Evolutionary conservation across 2,329 filamentous ascomycete genomes (phyloP).

Genomic region (Rhynchosporium graminicola): DNA sequence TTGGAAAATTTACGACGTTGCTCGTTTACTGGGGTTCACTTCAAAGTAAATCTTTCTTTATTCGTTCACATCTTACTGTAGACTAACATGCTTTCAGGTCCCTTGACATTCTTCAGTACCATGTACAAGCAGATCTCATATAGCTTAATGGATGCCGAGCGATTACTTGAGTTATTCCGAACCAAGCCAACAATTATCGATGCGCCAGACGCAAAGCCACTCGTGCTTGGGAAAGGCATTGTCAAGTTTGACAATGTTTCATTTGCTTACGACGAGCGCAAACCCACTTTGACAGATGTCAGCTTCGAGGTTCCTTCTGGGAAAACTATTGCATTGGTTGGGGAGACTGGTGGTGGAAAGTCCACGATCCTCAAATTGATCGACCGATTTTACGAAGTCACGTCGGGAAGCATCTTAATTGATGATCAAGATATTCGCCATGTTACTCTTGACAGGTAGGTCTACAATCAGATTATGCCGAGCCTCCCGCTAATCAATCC

Average conservation of each 20-base stretch:
- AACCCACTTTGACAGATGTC: conserved; percentile 41
- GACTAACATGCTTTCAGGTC: conserved; percentile 35
- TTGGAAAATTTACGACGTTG: conserved; percentile 65
- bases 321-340: conserved; percentile 49
- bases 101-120: conserved; percentile 43
- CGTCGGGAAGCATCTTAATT: conserved; percentile 43
- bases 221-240: conserved; percentile 46
- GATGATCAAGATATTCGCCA: conserved; percentile 43
- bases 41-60: conserved; percentile 39
- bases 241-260: conserved; percentile 41
- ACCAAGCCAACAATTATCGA: conserved; percentile 58
- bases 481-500: conserved; percentile 20
- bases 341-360: conserved; percentile 48
- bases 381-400: conserved; percentile 49
- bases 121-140: conserved; percentile 52
- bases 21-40: conserved; percentile 63
- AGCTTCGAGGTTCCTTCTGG: conserved; percentile 41
- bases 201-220: conserved; percentile 45
- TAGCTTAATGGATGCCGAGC: conserved; percentile 65
- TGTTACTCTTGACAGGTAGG: conserved; percentile 49
- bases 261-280: conserved; percentile 43
- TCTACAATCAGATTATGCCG: conserved; percentile 48
- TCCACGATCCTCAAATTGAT: conserved; percentile 47
- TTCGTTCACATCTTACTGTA: conserved; percentile 17
- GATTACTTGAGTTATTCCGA: conserved; percentile 57